Percentiles rank a stretch among this genome's conserved stretches.
Conservation (phyloP, 2,329 filamentous ascomycete species). For the Bipolaris gigantea region DNA sequence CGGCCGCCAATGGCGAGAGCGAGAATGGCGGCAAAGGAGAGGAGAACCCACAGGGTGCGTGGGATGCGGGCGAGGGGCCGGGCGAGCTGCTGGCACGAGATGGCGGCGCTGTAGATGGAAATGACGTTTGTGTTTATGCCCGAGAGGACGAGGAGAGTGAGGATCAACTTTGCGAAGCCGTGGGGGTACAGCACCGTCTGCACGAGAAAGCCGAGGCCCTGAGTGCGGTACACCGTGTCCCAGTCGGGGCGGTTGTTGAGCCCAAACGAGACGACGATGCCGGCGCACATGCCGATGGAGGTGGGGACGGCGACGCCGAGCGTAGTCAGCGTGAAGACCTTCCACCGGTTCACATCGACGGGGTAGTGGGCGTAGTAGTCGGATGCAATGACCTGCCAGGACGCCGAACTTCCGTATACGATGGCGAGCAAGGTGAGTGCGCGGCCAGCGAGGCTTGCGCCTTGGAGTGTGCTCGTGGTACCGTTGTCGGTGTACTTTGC, state of each 20-base stretch:
- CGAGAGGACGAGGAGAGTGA: slow-evolving; percentile 49
- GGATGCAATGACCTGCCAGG: slow-evolving; percentile 47
- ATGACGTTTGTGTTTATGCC: slow-evolving; percentile 53
- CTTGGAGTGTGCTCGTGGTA: slow-evolving; percentile 36
- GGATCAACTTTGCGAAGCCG: slow-evolving; percentile 54
- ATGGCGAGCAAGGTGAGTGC: slow-evolving; percentile 36
- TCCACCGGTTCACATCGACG: slow-evolving; percentile 42
- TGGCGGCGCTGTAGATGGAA: slow-evolving; percentile 54
- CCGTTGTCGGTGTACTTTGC: slow-evolving; percentile 49
- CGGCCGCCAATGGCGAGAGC: slow-evolving; percentile 50
- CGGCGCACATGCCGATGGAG: slow-evolving; percentile 50
- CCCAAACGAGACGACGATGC: slow-evolving; percentile 47
- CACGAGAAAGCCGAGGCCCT: slow-evolving; percentile 54
- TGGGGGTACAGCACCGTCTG: slow-evolving; percentile 50
- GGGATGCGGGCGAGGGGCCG: slow-evolving; percentile 56
- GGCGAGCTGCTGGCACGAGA: slow-evolving; percentile 53
- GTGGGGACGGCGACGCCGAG: slow-evolving; percentile 48
- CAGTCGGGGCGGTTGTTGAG: slow-evolving; percentile 42
- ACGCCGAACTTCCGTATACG: slow-evolving; percentile 45
- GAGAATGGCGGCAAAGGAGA: slow-evolving; percentile 49
- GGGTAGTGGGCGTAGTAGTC: slow-evolving; percentile 52
- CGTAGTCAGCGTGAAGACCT: slow-evolving; percentile 49
- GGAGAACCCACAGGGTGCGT: slow-evolving; percentile 52
- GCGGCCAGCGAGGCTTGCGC: slow-evolving; percentile 38
- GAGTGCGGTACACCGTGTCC: slow-evolving; percentile 45